phyloP scores from a whole-genome alignment of 2,329 filamentous ascomycete species.

The Fusarium cicatricum region DNA sequence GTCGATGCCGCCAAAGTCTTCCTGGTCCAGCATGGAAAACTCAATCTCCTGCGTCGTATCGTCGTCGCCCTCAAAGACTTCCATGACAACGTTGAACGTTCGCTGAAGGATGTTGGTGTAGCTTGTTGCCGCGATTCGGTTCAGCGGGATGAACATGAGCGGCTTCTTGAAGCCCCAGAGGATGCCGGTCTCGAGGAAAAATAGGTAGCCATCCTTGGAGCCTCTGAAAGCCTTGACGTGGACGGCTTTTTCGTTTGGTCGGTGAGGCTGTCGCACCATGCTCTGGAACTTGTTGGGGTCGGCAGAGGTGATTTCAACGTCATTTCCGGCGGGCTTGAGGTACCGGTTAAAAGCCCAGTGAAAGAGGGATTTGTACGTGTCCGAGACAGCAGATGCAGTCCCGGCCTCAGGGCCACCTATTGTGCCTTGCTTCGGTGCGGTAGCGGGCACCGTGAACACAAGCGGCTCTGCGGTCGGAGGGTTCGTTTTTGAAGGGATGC shows the following conservation, averaged over 20 bases:
- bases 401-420: slow-evolving; percentile 60
- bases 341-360: slow-evolving; percentile 66
- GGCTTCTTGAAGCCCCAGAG: slow-evolving; percentile 78
- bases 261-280: slow-evolving; percentile 63
- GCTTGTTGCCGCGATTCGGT: slow-evolving; percentile 68
- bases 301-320: slow-evolving; percentile 58
- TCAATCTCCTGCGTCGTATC: slow-evolving; percentile 68
- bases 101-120: slow-evolving; percentile 73
- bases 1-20: slow-evolving; percentile 71
- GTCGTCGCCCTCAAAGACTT: slow-evolving; percentile 60
- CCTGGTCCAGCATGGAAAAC: slow-evolving; percentile 75
- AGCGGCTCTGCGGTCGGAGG: slow-evolving; percentile 62
- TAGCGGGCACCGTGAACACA: slow-evolving; percentile 69
- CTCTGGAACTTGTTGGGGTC: slow-evolving; percentile 67
- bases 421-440: slow-evolving; percentile 67
- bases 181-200: slow-evolving; percentile 72
- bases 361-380: slow-evolving; percentile 66
- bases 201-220: slow-evolving; percentile 73
- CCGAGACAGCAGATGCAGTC: slow-evolving; percentile 62
- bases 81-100: slow-evolving; percentile 73
- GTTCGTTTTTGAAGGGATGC: slow-evolving; percentile 59
- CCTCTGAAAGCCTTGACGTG: slow-evolving; percentile 73
- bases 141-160: slow-evolving; percentile 68
- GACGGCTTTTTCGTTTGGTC: slow-evolving; percentile 69
- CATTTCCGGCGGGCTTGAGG: slow-evolving; percentile 58